Conservation (phyloP, 495 filamentous ascomycete genomes). For the Penicillium robsamsonii region DNA sequence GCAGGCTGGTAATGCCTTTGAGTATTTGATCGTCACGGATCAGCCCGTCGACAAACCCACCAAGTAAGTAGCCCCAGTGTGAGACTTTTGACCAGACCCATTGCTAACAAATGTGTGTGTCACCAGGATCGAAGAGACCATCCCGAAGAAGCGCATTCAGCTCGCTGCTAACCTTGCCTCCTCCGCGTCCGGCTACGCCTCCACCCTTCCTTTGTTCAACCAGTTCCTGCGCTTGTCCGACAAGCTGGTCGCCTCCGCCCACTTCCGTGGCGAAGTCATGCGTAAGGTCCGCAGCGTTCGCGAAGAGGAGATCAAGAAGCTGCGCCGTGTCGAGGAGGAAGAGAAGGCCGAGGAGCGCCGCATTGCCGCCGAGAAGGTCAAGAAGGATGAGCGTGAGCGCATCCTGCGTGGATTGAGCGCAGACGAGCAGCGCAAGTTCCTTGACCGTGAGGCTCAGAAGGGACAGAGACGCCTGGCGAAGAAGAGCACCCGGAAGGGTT, state of each 20-base stretch:
- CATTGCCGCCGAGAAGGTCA: slow-evolving; percentile 73
- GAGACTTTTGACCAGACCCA: neutral
- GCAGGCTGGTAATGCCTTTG: slow-evolving; percentile 75
- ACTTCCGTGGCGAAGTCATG: slow-evolving; percentile 85
- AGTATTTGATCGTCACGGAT: slow-evolving; percentile 86
- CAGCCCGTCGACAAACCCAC: slow-evolving; percentile 87
- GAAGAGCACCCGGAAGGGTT: slow-evolving; percentile 57
- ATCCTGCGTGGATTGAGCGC: slow-evolving; percentile 79
- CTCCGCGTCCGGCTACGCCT: slow-evolving; percentile 53
- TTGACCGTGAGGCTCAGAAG: slow-evolving; percentile 88
- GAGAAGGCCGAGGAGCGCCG: slow-evolving; percentile 90
- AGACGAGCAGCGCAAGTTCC: slow-evolving; percentile 91
- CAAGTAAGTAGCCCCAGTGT: slow-evolving; percentile 56
- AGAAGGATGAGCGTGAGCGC: slow-evolving; percentile 90
- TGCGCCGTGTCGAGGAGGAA: slow-evolving; percentile 80
- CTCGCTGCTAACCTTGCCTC: slow-evolving; percentile 72
- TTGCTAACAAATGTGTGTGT: slow-evolving; percentile 12
- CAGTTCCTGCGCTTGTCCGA: slow-evolving; percentile 85
- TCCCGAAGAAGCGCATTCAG: slow-evolving; percentile 81
- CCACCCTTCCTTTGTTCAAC: slow-evolving; percentile 71
- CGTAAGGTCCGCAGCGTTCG: slow-evolving; percentile 77
- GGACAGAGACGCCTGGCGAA: slow-evolving; percentile 70
- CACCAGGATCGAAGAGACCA: slow-evolving; percentile 75
- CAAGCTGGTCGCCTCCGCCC: slow-evolving; percentile 67
- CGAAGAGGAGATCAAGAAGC: slow-evolving; percentile 77